phyloP scores from a whole-genome alignment of 2,329 filamentous ascomycete genomes.

The Coniochaeta sp. region DNA sequence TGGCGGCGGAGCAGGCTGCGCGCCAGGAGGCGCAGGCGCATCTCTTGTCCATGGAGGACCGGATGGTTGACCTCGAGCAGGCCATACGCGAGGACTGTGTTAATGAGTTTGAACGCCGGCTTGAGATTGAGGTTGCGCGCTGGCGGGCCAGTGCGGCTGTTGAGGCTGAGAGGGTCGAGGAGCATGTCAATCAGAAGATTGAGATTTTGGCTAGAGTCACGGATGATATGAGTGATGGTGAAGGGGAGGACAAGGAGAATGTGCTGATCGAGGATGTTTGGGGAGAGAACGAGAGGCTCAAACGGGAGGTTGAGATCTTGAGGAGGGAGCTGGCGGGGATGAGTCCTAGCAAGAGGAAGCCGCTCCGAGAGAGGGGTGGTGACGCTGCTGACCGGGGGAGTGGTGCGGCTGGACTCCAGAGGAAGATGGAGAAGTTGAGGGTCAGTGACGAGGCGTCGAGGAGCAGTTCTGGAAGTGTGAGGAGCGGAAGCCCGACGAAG shows the following conservation, averaged over 20 bases:
- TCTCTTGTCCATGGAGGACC: conserved; percentile 61
- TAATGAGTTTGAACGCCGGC: conserved; percentile 71
- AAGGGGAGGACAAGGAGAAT: conserved; percentile 53
- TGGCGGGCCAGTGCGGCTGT: conserved; percentile 74
- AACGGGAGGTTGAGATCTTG: conserved; percentile 55
- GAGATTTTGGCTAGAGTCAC: conserved; percentile 51
- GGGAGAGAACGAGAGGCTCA: conserved; percentile 62
- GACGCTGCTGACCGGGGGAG: conserved; percentile 7
- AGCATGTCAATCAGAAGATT: conserved; percentile 77
- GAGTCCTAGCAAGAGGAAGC: conserved; percentile 54
- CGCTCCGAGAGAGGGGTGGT: conserved; percentile 39
- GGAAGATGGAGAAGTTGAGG: conserved; percentile 42
- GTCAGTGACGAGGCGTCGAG: conserved; percentile 27
- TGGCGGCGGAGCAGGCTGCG: conserved; percentile 63
- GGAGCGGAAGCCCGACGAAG: conserved; percentile 36
- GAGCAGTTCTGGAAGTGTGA: conserved; percentile 7
- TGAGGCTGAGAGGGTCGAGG: conserved; percentile 73
- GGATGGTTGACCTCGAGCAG: conserved; percentile 63
- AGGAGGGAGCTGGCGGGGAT: conserved; percentile 57
- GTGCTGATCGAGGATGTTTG: conserved; percentile 56
- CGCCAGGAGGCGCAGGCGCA: conserved; percentile 67
- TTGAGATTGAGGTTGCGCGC: conserved; percentile 67
- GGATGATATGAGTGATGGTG: conserved; percentile 27
- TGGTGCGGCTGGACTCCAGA: conserved; percentile 25
- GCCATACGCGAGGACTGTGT: conserved; percentile 85